A percentile compares a stretch with the other conserved stretches of the same genome.
These are phyloP conservation scores for Erythrobasidium hasegawianum DNA, from an alignment of 1,284 basidiomycete genomes.

Conservation along the genomic window DNA sequence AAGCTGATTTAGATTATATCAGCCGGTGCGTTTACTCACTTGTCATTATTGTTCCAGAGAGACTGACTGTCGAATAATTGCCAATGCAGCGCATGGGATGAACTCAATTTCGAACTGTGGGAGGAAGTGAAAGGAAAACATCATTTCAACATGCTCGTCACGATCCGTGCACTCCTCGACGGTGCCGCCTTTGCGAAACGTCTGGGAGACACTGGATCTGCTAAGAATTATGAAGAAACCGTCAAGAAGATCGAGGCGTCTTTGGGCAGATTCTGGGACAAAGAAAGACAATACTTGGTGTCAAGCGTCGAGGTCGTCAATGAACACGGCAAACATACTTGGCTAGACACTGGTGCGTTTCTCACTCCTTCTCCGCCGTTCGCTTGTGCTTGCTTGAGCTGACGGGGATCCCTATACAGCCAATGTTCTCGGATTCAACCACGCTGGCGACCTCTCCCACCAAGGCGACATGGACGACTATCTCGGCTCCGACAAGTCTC, in stretches of 20 bases:
- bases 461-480: conserved; percentile 11
- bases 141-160: conserved; percentile 52
- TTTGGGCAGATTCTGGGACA: conserved; percentile 49
- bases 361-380: background rate
- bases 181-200: conserved; percentile 49
- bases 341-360: conserved; percentile 28
- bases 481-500: conserved; percentile 30
- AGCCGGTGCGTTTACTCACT: conserved; percentile 39
- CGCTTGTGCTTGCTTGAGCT: background rate
- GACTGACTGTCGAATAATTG: conserved; percentile 6
- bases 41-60: background rate
- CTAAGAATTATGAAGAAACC: conserved; percentile 47
- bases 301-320: conserved; percentile 43
- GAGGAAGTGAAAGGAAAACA: conserved; percentile 50
- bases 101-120: conserved; percentile 44
- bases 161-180: conserved; percentile 49
- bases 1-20: conserved; percentile 55
- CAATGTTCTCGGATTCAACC: conserved; percentile 49
- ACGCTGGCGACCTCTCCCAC: conserved; percentile 44
- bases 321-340: conserved; percentile 36
- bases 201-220: conserved; percentile 48
- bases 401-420: background rate
- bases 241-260: conserved; percentile 43
- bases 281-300: conserved; percentile 43
- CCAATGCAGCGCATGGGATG: conserved; percentile 19